Conservation (phyloP, 805 yeast species). For the Kodamaea leandrae region DNA sequence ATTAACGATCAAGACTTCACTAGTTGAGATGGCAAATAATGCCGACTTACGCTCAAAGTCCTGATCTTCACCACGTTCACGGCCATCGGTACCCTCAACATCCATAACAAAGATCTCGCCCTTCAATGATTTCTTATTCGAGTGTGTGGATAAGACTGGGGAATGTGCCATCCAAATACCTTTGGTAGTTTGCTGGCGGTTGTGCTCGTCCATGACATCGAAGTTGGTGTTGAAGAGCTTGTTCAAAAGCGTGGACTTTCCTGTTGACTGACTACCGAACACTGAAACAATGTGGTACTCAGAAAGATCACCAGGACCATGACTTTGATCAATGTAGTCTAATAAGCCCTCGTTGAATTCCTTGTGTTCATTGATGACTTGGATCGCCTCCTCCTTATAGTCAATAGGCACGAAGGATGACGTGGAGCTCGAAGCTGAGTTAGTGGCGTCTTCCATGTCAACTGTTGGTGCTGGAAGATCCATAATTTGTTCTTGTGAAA, state of each 20-base stretch:
- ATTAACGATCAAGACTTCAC: constrained; percentile 86
- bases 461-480: constrained; percentile 12
- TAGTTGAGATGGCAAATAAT: constrained; percentile 86
- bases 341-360: constrained; percentile 42
- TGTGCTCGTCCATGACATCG: constrained; percentile 87
- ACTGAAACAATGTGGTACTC: constrained; percentile 90
- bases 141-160: constrained; percentile 31
- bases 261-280: constrained; percentile 96
- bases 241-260: constrained; percentile 90
- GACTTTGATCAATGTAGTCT: constrained; percentile 33
- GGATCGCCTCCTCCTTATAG: constrained; percentile 44
- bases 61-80: constrained; percentile 97
- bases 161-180: constrained; percentile 46
- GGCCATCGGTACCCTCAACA: constrained; percentile 98
- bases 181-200: constrained; percentile 77
- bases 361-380: constrained; percentile 62
- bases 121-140: constrained; percentile 9
- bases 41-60: constrained; percentile 98
- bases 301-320: constrained; percentile 38
- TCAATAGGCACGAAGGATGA: constrained; percentile 44
- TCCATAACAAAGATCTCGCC: constrained; percentile 75
- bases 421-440: constrained; percentile 22
- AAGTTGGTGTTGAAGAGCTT: constrained; percentile 81
- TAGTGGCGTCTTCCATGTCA: constrained; percentile 6
- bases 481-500: background rate